Conservation (phyloP, 768 basidiomycete species). For the Boletus sp. region DNA sequence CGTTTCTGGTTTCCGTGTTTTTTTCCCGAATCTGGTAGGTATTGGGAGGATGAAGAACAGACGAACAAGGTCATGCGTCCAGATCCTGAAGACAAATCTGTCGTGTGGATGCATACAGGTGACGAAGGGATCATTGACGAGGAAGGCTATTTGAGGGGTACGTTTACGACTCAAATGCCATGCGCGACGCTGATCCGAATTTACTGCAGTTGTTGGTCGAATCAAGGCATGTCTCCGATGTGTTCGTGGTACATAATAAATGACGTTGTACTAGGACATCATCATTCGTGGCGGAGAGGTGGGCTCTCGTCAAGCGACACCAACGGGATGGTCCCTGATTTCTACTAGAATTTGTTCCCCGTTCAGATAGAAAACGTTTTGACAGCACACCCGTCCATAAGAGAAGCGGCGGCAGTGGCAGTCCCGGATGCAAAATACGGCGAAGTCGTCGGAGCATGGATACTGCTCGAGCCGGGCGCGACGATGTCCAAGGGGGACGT, state of each 20-base stretch:
- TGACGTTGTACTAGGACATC: conserved; percentile 51
- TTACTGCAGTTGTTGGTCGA: conserved; percentile 63
- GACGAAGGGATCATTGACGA: conserved; percentile 81
- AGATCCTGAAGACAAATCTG: conserved; percentile 49
- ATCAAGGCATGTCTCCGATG: conserved; percentile 54
- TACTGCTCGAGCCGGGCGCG: conserved; percentile 47
- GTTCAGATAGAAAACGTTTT: conserved; percentile 81
- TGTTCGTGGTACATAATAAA: not conserved
- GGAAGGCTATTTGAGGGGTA: conserved; percentile 75
- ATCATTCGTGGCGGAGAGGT: conserved; percentile 88
- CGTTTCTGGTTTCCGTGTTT: not conserved
- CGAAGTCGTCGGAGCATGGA: conserved; percentile 82
- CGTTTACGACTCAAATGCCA: conserved; percentile 22
- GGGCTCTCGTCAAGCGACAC: not conserved
- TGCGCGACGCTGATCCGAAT: not conserved
- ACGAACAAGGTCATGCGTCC: conserved; percentile 57
- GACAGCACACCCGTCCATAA: conserved; percentile 51
- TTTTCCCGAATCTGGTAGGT: conserved; percentile 40
- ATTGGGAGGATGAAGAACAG: conserved; percentile 74
- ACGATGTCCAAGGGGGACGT: conserved; percentile 51
- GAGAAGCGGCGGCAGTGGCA: conserved; percentile 71
- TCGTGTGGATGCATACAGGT: conserved; percentile 81
- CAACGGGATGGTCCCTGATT: not conserved
- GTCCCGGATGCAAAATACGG: conserved; percentile 69
- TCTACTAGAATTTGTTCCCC: conserved; percentile 72